Conservation (phyloP, 108 stramenopile species). For the Thalassiosira profunda region DNA sequence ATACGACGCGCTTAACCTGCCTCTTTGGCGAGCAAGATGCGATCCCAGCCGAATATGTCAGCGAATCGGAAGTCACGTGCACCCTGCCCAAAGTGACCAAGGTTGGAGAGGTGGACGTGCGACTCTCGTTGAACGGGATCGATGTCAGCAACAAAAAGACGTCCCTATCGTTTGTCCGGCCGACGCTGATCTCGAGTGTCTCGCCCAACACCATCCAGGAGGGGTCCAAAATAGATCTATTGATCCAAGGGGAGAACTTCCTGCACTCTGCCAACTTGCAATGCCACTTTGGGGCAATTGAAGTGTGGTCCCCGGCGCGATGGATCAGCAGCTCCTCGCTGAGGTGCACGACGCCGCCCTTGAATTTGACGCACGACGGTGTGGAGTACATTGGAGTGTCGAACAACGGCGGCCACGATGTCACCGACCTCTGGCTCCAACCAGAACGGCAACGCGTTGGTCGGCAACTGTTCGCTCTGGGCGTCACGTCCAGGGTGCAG, state of each 20-base stretch:
- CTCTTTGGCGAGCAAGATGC: conserved; percentile 2
- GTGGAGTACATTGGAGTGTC: conserved; percentile 19
- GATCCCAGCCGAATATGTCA: conserved; percentile 16
- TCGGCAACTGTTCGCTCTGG: conserved; percentile 20
- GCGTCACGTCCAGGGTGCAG: conserved; percentile 25
- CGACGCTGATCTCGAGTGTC: conserved; percentile 16
- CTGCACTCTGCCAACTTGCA: conserved; percentile 27
- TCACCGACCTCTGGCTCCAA: no score
- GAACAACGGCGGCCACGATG: conserved; percentile 33
- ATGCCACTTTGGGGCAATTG: conserved; percentile 35
- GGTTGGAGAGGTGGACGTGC: conserved; percentile 13
- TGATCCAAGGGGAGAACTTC: conserved; percentile 45
- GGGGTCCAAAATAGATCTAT: conserved; percentile 20
- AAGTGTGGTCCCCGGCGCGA: conserved; percentile 28
- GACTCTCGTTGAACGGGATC: conserved; percentile 25
- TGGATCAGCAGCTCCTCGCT: conserved; percentile 33
- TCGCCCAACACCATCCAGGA: conserved; percentile 32
- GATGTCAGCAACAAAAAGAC: conserved; percentile 31
- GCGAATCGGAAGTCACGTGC: conserved; percentile 27
- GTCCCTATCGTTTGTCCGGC: conserved; percentile 19
- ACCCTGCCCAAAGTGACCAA: conserved; percentile 5
- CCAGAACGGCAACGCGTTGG: no score
- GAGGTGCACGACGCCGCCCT: conserved; percentile 40
- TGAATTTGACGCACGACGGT: conserved; percentile 41
- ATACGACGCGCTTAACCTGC: conserved; percentile 20